Conservation (phyloP, 352 stramenopile genomes). For the Thalassiosira mediterranea region DNA sequence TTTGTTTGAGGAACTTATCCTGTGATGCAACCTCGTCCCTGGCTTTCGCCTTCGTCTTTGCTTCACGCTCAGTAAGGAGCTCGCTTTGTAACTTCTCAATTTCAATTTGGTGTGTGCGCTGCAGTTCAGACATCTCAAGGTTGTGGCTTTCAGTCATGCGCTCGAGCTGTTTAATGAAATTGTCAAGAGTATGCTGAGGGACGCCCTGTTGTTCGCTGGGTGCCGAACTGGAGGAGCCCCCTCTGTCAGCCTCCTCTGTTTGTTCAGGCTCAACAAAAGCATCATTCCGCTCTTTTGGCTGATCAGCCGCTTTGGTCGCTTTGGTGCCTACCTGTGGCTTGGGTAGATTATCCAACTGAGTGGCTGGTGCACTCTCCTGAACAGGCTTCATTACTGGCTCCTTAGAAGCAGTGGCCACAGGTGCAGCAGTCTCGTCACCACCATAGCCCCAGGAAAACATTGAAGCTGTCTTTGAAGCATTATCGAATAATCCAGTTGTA, state of each 20-base stretch:
- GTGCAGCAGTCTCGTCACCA: slow-evolving; percentile 2
- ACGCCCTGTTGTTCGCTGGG: slow-evolving; percentile 13
- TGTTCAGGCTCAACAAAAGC: neutral
- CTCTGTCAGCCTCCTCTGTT: neutral
- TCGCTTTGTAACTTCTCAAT: slow-evolving; percentile 41
- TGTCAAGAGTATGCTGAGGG: slow-evolving; percentile 59
- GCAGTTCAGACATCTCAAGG: slow-evolving; percentile 63
- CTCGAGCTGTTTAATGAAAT: slow-evolving; percentile 78
- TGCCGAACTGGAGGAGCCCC: neutral
- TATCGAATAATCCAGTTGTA: slow-evolving; percentile 35
- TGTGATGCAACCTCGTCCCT: slow-evolving; percentile 46
- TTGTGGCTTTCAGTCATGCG: slow-evolving; percentile 77
- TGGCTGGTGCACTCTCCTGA: neutral
- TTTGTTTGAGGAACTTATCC: slow-evolving; percentile 57
- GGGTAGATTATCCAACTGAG: too few relatives aligned
- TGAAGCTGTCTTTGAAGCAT: slow-evolving; percentile 37
- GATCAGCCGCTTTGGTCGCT: too few relatives aligned
- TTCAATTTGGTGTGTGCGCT: slow-evolving; percentile 56
- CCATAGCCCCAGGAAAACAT: slow-evolving; percentile 56
- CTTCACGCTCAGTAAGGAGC: slow-evolving; percentile 27
- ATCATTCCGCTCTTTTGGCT: too few relatives aligned
- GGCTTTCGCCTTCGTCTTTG: slow-evolving; percentile 47
- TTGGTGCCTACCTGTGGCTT: too few relatives aligned
- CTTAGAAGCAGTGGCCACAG: neutral
- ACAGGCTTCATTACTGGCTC: neutral